A percentile compares a stretch with the other conserved stretches of the same genome.
Conservation (phyloP, 2,329 filamentous ascomycete species). For the Trichoderma koningiopsis region DNA sequence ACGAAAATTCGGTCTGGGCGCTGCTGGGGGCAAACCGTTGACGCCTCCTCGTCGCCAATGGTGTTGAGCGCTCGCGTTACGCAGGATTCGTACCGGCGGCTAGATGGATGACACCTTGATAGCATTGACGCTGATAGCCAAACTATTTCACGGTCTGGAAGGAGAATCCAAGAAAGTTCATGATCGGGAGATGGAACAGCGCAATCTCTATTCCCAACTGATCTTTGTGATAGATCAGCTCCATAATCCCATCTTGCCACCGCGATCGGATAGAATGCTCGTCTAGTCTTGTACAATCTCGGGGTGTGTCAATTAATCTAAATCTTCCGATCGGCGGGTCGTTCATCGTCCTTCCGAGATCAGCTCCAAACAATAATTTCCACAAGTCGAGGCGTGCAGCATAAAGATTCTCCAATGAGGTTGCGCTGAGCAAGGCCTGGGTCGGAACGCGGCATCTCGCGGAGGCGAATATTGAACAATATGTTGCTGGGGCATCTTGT, state of each 20-base stretch:
- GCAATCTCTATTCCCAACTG: not conserved
- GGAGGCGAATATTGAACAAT: not conserved
- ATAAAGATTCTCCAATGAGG: not conserved
- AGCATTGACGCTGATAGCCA: not conserved
- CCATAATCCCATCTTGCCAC: not conserved
- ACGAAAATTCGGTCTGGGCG: slow-evolving; percentile 3
- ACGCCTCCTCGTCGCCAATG: not conserved
- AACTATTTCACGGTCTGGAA: too few species aligned
- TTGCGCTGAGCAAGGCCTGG: not conserved
- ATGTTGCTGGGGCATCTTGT: not conserved
- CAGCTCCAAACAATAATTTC: not conserved
- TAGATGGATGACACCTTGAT: not conserved
- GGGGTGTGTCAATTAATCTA: not conserved
- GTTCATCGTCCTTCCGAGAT: not conserved
- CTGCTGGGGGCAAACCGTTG: not conserved
- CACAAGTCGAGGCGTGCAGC: not conserved
- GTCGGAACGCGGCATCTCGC: not conserved
- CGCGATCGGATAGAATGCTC: not conserved
- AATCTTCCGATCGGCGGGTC: not conserved
- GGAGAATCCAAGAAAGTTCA: too few species aligned
- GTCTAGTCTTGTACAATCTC: not conserved
- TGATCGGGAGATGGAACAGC: not conserved
- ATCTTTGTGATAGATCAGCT: not conserved
- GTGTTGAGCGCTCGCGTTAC: not conserved
- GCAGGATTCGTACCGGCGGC: not conserved